A percentile compares a stretch with the other conserved stretches of the same genome.
These are phyloP conservation scores for Malus hybrid DNA, from an alignment of 331 rosid species.

Conservation along the genomic window DNA sequence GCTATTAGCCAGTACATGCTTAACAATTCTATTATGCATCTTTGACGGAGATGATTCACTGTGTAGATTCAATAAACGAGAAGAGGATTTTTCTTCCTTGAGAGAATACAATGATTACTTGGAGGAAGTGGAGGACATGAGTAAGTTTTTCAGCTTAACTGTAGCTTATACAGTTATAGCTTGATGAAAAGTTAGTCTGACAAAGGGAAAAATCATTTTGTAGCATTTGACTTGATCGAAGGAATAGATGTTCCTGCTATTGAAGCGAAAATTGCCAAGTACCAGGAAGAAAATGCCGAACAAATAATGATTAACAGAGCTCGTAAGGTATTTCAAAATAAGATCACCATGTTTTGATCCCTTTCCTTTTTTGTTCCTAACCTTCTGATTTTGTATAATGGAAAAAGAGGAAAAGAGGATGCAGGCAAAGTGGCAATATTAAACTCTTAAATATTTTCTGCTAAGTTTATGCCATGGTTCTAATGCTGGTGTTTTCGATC, in stretches of 20 bases:
- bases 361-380: neutral
- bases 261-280: conserved; percentile 62
- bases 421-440: neutral
- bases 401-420: no score
- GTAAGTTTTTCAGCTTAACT: conserved; percentile 34
- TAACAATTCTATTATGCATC: neutral
- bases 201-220: neutral
- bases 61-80: conserved; percentile 81
- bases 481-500: conserved; percentile 15
- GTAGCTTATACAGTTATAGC: neutral
- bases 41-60: neutral
- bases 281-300: conserved; percentile 86
- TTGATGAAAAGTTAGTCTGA: conserved; percentile 11
- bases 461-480: conserved; percentile 3
- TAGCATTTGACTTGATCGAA: conserved; percentile 73
- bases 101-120: conserved; percentile 88
- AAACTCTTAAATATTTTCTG: neutral
- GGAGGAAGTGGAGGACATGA: conserved; percentile 98
- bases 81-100: conserved; percentile 80
- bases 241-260: conserved; percentile 69
- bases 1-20: neutral
- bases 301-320: conserved; percentile 86
- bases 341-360: neutral
- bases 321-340: conserved; percentile 51
- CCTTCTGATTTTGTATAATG: neutral